Evolutionary conservation across 164 flowering plant species (phyloP).

Genomic region (Nymphaea colorata): DNA sequence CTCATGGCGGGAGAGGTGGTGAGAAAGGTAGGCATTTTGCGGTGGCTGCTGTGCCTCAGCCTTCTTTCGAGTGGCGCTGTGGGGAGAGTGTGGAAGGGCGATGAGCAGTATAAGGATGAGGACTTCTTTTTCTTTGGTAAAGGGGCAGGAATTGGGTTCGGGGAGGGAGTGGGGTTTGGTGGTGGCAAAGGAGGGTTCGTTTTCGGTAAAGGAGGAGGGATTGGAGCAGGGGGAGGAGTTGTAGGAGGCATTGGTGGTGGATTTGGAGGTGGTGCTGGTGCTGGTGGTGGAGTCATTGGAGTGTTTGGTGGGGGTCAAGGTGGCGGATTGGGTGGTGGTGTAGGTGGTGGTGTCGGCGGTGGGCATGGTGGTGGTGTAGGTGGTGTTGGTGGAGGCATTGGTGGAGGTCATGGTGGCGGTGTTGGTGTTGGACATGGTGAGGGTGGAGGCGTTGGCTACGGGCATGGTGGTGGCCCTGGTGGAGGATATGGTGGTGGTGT

Average conservation of each 20-base stretch:
- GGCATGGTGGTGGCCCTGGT: slow-evolving; percentile 13
- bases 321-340: no score
- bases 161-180: slow-evolving; percentile 5
- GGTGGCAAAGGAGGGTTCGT: slow-evolving; percentile 2
- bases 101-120: not conserved
- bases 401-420: not conserved
- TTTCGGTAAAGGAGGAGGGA: not conserved
- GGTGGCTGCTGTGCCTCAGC: not conserved
- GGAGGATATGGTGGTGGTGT: slow-evolving; percentile 1
- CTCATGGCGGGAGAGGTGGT: not conserved
- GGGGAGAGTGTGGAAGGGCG: not conserved
- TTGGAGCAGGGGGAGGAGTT: slow-evolving; percentile 1
- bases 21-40: not conserved
- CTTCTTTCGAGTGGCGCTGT: slow-evolving; percentile 1
- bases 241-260: no score
- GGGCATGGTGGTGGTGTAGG: not conserved
- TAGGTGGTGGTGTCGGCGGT: no score
- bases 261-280: not conserved
- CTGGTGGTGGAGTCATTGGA: slow-evolving; percentile 4
- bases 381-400: not conserved
- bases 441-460: slow-evolving; percentile 7
- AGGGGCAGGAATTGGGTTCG: slow-evolving; percentile 3
- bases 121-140: not conserved
- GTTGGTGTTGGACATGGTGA: slow-evolving; percentile 2
- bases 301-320: slow-evolving; percentile 6